Base-by-base conservation (phyloP, 352 stramenopile species). In the Pythium dissotocum region DNA sequence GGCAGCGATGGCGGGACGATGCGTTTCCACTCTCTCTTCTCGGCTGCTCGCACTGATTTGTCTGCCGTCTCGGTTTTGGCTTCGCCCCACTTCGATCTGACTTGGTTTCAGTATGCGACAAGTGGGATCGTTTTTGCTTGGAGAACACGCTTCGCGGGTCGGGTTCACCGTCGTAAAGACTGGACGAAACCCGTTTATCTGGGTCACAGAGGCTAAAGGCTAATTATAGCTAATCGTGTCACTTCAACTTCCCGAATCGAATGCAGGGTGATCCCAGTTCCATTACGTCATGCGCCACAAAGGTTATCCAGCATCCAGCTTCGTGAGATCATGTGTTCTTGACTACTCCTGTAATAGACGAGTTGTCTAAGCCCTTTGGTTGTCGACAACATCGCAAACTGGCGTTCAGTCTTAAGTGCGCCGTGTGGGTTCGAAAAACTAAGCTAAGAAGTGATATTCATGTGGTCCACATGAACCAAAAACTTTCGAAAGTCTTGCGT, bases 61-160 rank as follows among this genome's bases (percentile, higher is more conserved):
- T 61, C 53, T 4, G 59, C 44, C 21, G 21, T 24, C 21, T 38
- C 52, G 59, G 32, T 68, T 68, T 68, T 55, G 61, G 61, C 49
- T 60, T 52, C 49, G 30, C 42, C 24, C 24, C 28, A 35, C 49
- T 9, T 26, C 16, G 13, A 24, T 10, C 21, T 68, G 61, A 68
- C 61, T 68, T 68, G 61, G 40, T 68, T 61, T 68, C 38, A 68
- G 36, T 68, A 68, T 68, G 40, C 32, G n/a, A 38, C 51, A 26
- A 28, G 28, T 46, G 46, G 26, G 59, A 65, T 57, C 59, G 59
- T 65, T 65, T 65, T 65, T 56, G 18, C 18, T 53, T 5, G 46
- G 46, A 38, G 36, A 53, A 30, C 18, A 53, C 16, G 4, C 46
- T 53, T 24, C 46, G 18, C 18, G 46, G 46, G 46, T 53, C 46